These are phyloP conservation scores for Sphagnum contortum DNA, from an alignment of 225 moss, liverwort and hornwort species.

Conservation along the genomic window DNA sequence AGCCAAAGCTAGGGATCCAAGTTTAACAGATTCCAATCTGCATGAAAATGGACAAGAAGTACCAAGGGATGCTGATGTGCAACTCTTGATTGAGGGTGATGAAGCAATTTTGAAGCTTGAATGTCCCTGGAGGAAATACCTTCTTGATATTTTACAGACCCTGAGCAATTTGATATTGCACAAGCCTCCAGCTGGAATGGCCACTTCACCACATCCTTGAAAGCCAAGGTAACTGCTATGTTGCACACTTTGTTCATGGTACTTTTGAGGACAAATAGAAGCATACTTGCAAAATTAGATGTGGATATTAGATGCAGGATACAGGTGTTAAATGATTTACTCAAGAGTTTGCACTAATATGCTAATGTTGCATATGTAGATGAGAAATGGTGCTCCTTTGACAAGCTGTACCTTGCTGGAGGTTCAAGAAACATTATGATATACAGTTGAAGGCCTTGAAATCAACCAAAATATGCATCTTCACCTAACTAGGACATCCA, in stretches of 20 bases:
- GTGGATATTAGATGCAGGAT: neutral
- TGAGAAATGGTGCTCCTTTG: conserved; percentile 19
- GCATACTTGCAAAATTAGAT: neutral
- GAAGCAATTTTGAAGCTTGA: conserved; percentile 44
- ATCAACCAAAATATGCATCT: too few species aligned
- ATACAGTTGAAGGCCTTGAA: conserved; percentile 24
- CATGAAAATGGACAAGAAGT: neutral
- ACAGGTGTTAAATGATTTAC: neutral
- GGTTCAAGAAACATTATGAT: conserved; percentile 29
- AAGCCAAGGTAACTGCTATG: conserved; percentile 60
- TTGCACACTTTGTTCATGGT: neutral
- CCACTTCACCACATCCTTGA: conserved; percentile 36
- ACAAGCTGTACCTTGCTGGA: conserved; percentile 14
- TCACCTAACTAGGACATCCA: too few species aligned
- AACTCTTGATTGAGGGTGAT: conserved; percentile 36
- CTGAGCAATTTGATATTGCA: conserved; percentile 39
- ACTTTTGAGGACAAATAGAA: neutral
- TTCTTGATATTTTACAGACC: conserved; percentile 52
- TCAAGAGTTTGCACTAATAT: neutral
- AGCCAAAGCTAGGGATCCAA: too few species aligned
- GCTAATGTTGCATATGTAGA: conserved; percentile 17
- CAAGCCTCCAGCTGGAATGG: conserved; percentile 46
- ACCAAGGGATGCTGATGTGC: conserved; percentile 26
- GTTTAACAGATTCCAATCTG: too few species aligned
- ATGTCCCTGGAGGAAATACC: conserved; percentile 61